Evolutionary conservation across 805 yeast genomes (phyloP), one percentile per base, ranked within the genome.

Genomic region (Myxozyma lipomycoides): DNA sequence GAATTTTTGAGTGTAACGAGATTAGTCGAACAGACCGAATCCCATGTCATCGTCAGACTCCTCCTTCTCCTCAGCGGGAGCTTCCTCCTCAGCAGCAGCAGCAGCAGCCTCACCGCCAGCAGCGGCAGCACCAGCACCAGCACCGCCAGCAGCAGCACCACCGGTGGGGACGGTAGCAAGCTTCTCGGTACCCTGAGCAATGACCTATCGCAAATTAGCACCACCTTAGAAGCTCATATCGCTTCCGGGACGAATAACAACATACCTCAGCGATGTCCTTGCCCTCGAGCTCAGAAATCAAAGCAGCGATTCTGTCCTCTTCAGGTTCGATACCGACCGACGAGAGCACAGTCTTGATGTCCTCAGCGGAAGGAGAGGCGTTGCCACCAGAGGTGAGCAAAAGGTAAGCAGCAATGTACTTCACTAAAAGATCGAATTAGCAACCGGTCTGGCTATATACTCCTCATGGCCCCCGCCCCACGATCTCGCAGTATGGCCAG

Each of bases 341-440:
- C 72, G 86, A 84, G 72, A 93, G 83, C 69, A 93, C 84, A 66
- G 84, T 69, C 76, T 86, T 78, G 81, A 93, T 81, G 75, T 88
- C 91, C 70, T 85, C 82, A 67, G 95, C 95, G 66, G 95, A 78
- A 77, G 98, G 98, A 69, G 93, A 71, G 73, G 89, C 74, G 80
- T 82, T 83, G 74, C 98, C 98, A 77, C 96, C 96, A 75, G 93
- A 89, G 79, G 84, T 89, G 77, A 93, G 83, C 78, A 91, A 85
- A 77, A 93, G 85, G 82, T 93, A 93, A 77, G 98, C 98, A 78
- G 98, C 98, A 79, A 93, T 85, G 84, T 91, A 91, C 86, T 89
- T 93, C 97, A 89, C 79, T 72, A 43, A 10, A 40, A 30, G 19
- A 41, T 19, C 12, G 15, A 22, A 40, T 18, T 4, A 46, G 48